These are phyloP conservation scores for Hibiscus trionum DNA, from an alignment of 345 rosid genomes.

Conservation along the genomic window DNA sequence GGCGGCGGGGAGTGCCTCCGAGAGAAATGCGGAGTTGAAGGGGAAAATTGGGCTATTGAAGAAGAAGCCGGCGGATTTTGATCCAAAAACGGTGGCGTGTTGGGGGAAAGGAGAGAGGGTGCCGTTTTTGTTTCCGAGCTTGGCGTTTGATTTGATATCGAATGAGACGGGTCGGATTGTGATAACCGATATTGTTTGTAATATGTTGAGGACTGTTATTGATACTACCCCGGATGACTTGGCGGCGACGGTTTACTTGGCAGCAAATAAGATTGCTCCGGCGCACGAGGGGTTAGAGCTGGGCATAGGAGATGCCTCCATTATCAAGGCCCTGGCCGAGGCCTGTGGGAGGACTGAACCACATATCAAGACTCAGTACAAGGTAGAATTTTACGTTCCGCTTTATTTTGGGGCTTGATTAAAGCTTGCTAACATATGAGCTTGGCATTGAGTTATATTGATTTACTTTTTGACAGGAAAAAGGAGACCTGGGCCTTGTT, in stretches of 20 bases:
- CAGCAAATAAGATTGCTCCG: constrained; percentile 74
- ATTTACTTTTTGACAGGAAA: constrained; percentile 34
- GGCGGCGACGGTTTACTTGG: constrained; percentile 55
- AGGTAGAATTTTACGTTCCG: constrained; percentile 28
- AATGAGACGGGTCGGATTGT: constrained; percentile 65
- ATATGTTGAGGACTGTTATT: constrained; percentile 78
- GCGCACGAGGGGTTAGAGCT: constrained; percentile 91
- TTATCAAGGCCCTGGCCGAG: constrained; percentile 74
- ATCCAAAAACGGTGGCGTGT: constrained; percentile 41
- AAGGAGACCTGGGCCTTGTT: constrained; percentile 92
- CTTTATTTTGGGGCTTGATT: not conserved
- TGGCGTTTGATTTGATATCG: constrained; percentile 69
- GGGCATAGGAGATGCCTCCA: constrained; percentile 76
- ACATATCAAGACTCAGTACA: constrained; percentile 56
- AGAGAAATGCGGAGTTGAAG: constrained; percentile 41
- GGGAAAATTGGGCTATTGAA: constrained; percentile 48
- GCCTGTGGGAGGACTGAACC: constrained; percentile 80
- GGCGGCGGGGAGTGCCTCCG: constrained; percentile 19
- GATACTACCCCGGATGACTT: constrained; percentile 71
- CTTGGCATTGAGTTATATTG: not conserved
- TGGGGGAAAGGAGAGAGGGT: constrained; percentile 77
- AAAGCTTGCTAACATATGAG: not conserved
- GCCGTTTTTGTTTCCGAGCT: constrained; percentile 61
- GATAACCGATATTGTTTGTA: constrained; percentile 81
- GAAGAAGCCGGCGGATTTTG: constrained; percentile 59